Evolutionary conservation across 1,284 basidiomycete species (phyloP).

Genomic region (Cutaneotrichosporon curvatum): DNA sequence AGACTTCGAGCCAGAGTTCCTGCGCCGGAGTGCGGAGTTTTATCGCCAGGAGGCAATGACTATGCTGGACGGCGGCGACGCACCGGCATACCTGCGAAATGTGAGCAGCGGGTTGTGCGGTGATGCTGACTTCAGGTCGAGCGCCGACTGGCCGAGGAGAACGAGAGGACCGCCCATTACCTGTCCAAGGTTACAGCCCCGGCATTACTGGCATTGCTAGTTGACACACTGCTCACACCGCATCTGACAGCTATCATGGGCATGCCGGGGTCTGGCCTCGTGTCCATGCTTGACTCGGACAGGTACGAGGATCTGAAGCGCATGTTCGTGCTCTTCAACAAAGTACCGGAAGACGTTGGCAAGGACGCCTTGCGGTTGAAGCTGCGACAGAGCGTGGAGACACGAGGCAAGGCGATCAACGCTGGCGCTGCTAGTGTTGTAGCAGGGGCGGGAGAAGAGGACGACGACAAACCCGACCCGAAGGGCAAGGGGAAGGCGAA

Average conservation of each 20-base stretch:
- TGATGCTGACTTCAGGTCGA: constrained; percentile 60
- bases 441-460: constrained; percentile 32
- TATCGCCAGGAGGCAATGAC: constrained; percentile 70
- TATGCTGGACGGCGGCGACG: constrained; percentile 67
- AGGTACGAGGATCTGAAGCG: constrained; percentile 70
- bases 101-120: constrained; percentile 49
- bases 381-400: constrained; percentile 67
- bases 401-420: constrained; percentile 77
- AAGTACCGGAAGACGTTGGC: constrained; percentile 59
- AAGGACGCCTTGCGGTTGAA: constrained; percentile 60
- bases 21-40: constrained; percentile 70
- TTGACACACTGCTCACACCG: constrained; percentile 67
- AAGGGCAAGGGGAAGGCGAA: constrained; percentile 60
- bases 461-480: constrained; percentile 30
- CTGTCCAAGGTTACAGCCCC: constrained; percentile 67
- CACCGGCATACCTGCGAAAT: constrained; percentile 70
- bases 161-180: constrained; percentile 82
- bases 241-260: constrained; percentile 69
- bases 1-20: constrained; percentile 76
- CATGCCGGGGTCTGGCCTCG: constrained; percentile 79
- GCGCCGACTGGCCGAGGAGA: constrained; percentile 73
- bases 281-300: constrained; percentile 77
- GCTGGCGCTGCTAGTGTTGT: constrained; percentile 39
- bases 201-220: constrained; percentile 67
- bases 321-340: constrained; percentile 69